Evolutionary conservation across 805 yeast species (phyloP).

Genomic region (Maudiozyma bulderi): DNA sequence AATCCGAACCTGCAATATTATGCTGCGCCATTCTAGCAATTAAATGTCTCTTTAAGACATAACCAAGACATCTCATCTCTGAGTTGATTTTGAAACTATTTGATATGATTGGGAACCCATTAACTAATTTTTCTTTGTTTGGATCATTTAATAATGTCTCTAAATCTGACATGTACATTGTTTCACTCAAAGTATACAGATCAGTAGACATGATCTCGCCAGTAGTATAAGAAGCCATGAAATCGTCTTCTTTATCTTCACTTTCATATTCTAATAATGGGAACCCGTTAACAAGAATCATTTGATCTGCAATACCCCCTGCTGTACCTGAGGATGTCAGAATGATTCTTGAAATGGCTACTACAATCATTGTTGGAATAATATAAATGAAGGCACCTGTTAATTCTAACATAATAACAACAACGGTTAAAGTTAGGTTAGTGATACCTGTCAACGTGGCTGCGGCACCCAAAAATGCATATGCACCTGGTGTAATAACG

Average conservation of each 20-base stretch:
- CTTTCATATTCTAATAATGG: conserved; percentile 66
- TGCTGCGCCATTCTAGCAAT: conserved; percentile 12
- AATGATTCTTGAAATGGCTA: conserved; percentile 77
- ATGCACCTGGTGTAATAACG: conserved; percentile 87
- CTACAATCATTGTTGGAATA: conserved; percentile 93
- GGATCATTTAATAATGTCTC: conserved; percentile 18
- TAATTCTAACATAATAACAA: conserved; percentile 88
- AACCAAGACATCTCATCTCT: conserved; percentile 33
- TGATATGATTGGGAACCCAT: conserved; percentile 47
- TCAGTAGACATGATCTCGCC: conserved; percentile 54
- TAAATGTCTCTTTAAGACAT: conserved; percentile 21
- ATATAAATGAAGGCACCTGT: conserved; percentile 92
- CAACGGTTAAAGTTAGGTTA: conserved; percentile 84
- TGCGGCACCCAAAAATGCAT: conserved; percentile 93
- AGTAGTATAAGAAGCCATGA: conserved; percentile 37
- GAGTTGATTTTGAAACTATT: conserved; percentile 29
- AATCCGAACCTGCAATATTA: conserved; percentile 18
- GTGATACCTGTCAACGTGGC: conserved; percentile 93
- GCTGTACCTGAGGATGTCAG: conserved; percentile 59
- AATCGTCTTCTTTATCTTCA: conserved; percentile 50
- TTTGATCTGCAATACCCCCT: conserved; percentile 92
- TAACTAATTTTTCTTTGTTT: conserved; percentile 26
- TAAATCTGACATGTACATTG: conserved; percentile 19
- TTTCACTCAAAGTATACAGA: conserved; percentile 18
- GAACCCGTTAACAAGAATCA: conserved; percentile 79